Conservation (phyloP, 2,329 filamentous ascomycete species). For the Zalaria obscura region DNA sequence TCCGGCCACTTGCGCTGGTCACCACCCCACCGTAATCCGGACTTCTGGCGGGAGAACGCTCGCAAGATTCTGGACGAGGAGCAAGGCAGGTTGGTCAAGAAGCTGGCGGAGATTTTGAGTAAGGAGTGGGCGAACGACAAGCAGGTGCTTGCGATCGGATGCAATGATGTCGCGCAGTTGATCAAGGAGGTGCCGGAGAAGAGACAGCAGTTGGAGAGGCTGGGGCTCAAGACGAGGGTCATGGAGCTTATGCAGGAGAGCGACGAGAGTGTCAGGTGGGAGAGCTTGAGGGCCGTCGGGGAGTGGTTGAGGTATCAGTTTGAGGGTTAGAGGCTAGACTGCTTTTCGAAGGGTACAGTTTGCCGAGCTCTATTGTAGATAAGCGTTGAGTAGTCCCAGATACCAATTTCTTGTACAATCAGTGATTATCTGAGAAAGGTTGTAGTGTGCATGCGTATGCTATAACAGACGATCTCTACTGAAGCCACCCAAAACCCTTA, state of each 20-base stretch:
- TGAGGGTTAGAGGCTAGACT: conserved; percentile 18
- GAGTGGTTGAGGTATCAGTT: conserved; percentile 64
- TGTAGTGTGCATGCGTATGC: too few relatives aligned
- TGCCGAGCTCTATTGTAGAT: too few relatives aligned
- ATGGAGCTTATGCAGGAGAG: conserved; percentile 89
- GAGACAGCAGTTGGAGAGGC: conserved; percentile 63
- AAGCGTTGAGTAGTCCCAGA: too few relatives aligned
- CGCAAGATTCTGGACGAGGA: conserved; percentile 73
- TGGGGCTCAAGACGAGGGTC: conserved; percentile 71
- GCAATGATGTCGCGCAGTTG: conserved; percentile 78
- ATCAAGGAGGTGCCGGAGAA: conserved; percentile 85
- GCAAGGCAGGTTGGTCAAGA: conserved; percentile 62
- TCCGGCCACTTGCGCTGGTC: conserved; percentile 86
- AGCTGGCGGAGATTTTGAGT: conserved; percentile 73
- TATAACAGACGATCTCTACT: too few relatives aligned
- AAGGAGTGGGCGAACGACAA: conserved; percentile 75
- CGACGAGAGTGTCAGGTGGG: conserved; percentile 83
- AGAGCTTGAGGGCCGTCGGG: conserved; percentile 73
- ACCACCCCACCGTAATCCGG: conserved; percentile 71
- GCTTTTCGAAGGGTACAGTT: too few relatives aligned
- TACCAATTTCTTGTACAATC: too few relatives aligned
- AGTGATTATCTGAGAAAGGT: too few relatives aligned
- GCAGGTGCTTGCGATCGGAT: conserved; percentile 77
- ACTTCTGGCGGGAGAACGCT: conserved; percentile 88
- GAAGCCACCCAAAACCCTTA: too few relatives aligned